phyloP scores from a whole-genome alignment of 176 grass and related monocot species.

The Puccinellia tenuiflora region DNA sequence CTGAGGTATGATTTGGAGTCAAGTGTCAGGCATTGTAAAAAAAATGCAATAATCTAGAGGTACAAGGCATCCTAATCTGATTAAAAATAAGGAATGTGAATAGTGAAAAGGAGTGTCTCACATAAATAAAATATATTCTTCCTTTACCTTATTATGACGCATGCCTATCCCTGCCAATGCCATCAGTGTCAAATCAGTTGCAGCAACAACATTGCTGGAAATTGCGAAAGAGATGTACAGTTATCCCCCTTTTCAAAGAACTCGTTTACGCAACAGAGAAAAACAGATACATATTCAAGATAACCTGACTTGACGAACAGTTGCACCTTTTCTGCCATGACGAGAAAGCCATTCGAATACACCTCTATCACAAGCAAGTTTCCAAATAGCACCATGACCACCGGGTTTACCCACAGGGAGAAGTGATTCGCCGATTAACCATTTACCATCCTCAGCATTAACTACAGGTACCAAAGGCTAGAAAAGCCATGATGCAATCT shows the following conservation, averaged over 20 bases:
- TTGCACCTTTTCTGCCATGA: constrained; percentile 88
- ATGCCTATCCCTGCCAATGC: constrained; percentile 88
- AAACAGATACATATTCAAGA: neutral
- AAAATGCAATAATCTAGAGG: neutral
- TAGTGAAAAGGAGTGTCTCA: neutral
- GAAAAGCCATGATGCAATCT: constrained; percentile 20
- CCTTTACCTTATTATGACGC: constrained; percentile 64
- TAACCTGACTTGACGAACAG: constrained; percentile 96
- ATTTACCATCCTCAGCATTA: constrained; percentile 74
- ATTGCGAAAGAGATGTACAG: constrained; percentile 2
- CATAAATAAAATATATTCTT: neutral
- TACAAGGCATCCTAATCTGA: constrained; percentile 8
- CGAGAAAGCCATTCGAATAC: constrained; percentile 75
- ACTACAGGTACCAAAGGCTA: constrained; percentile 97
- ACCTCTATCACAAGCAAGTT: constrained; percentile 84
- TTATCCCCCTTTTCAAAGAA: constrained; percentile 15
- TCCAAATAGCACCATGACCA: constrained; percentile 96
- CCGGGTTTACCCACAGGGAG: constrained; percentile 90
- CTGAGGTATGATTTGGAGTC: constrained; percentile 35
- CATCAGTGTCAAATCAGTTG: constrained; percentile 93
- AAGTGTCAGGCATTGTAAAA: constrained; percentile 6
- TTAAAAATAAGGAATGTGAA: neutral
- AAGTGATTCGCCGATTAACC: constrained; percentile 62
- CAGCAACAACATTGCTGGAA: constrained; percentile 98
- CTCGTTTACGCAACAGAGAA: neutral